Percentiles rank a stretch among this genome's conserved stretches.
phyloP scores from a whole-genome alignment of 2,329 filamentous ascomycete genomes.

The Ophiostoma sp. region DNA sequence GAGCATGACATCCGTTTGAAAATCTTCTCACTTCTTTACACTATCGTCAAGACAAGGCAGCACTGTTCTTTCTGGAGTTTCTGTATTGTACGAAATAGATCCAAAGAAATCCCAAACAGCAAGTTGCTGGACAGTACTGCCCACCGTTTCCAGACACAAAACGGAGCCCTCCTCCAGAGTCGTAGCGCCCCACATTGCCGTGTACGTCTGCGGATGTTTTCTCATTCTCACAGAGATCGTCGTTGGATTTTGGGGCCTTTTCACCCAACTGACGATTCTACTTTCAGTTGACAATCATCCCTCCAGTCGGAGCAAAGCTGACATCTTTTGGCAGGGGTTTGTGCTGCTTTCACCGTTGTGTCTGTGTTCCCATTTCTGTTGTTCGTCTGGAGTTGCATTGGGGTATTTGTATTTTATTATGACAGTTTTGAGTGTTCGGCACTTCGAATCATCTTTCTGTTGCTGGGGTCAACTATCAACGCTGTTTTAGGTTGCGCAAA shows the following conservation, averaged over 20 bases:
- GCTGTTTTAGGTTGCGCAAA: neutral
- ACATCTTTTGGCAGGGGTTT: neutral
- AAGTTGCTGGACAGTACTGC: neutral
- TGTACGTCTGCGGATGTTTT: neutral
- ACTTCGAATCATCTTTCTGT: neutral
- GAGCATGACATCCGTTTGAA: too few relatives aligned
- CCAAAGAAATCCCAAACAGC: neutral
- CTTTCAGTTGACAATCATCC: neutral
- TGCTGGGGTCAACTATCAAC: neutral
- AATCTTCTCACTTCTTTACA: too few relatives aligned
- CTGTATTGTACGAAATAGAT: neutral
- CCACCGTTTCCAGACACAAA: neutral
- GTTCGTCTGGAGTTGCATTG: neutral
- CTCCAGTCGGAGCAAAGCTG: conserved; percentile 8
- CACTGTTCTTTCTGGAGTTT: neutral
- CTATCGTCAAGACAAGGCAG: neutral
- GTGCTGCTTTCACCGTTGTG: neutral
- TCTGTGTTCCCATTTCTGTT: neutral
- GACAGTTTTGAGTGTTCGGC: too few relatives aligned
- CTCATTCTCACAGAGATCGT: neutral
- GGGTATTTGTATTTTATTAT: too few relatives aligned
- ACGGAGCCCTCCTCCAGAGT: too few relatives aligned
- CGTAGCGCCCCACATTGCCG: neutral
- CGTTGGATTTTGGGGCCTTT: neutral
- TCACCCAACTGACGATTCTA: neutral